Base-by-base conservation (phyloP, 495 filamentous ascomycete genomes). In the Neurospora sp. region DNA sequence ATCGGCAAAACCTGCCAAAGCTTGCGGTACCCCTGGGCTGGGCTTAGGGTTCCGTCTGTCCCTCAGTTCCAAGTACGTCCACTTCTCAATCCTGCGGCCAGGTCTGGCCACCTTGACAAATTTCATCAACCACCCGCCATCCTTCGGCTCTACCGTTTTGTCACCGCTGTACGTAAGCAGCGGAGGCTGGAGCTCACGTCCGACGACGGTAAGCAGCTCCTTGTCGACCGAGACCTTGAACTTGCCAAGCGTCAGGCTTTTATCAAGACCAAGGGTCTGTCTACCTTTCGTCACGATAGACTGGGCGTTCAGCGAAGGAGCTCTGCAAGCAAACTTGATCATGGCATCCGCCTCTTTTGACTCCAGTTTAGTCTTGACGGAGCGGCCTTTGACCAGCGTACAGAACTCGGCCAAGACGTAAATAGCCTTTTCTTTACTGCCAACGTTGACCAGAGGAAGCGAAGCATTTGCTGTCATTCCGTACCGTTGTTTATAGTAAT, bases 341-440 rank as follows among this genome's bases (percentile, higher is more conserved):
- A 95, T 95, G 0, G 79, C 70, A 0, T 84, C 79, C 0, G 89
- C 91, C 76, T 93, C 92, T 0, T 82, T 78, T 0, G 84, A 80
- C 17, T 76, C 79, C 31, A 93, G 84, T 78, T 89, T 89, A 2
- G 82, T 77, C 72, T 84, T 83, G 17, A 90, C 79, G 11, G 87
- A 76, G 77, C 97, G 93, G 0, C 93, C 93, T 9, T 88, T 86
- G 5, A 90, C 74, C 9, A 96, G 86, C 3, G 76, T 76, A 76
- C 90, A 90, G 7, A 90, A 81, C 74, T 96, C 92, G 1, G 89
- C 85, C 0, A 93, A 89, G 66, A 93, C 76, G 75, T 91, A 95
- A 28, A 82, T 83, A 0, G 93, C 90, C 31, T 84, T 86, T 0
- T 83, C 79, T 2, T 71, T 77, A 21, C 80, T 89, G 6, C 92